Evolutionary conservation across 441 rosid genomes (phyloP), one percentile per base, ranked within the genome.

Genomic region (Breynia disticha): DNA sequence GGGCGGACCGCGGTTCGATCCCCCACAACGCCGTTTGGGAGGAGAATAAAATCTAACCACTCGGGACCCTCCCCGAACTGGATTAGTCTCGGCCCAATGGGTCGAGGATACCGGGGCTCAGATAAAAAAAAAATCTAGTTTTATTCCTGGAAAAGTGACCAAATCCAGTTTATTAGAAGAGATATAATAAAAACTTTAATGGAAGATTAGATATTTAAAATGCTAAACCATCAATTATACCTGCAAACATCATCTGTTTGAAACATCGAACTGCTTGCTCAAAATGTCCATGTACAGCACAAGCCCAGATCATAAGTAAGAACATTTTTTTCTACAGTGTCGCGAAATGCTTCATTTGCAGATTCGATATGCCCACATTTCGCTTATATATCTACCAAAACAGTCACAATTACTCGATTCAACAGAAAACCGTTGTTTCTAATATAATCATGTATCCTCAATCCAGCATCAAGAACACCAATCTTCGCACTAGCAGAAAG

Each of bases 301-400:
- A 80, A 64, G 83, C 82, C 79, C 82, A 77, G 62, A 86, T 83
- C 90, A 86, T 80, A 86, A 35, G 79, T 72, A 61, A 59, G 60
- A 39, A 77, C 59, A 63, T 81, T 76, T 64, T 72, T 80, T 19
- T 68, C 67, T 53, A 61, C 65, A 44, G 61, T 77, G 63, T 72
- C 69, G 22, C 32, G 59, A 45, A 83, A 86, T 57, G 76, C 78
- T 65, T 55, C 56, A 61, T 62, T 70, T 53, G 87, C 79, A 53
- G 72, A 71, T 28, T 74, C 67, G 47, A 80, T 67, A 62, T 74
- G 62, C 49, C 95, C 84, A 67, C 86, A 83, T 68, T 86, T 81
- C 5, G 82, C 77, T 61, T 79, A 72, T 81, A 81, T 77, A 55
- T 79, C 77, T 17, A 81, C 39, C 58, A 84, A 64, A 55, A 82